A percentile compares a stretch with the other conserved stretches of the same genome.
Evolutionary conservation across 2,329 filamentous ascomycete genomes (phyloP).

Genomic region (Botrytis deweyae): DNA sequence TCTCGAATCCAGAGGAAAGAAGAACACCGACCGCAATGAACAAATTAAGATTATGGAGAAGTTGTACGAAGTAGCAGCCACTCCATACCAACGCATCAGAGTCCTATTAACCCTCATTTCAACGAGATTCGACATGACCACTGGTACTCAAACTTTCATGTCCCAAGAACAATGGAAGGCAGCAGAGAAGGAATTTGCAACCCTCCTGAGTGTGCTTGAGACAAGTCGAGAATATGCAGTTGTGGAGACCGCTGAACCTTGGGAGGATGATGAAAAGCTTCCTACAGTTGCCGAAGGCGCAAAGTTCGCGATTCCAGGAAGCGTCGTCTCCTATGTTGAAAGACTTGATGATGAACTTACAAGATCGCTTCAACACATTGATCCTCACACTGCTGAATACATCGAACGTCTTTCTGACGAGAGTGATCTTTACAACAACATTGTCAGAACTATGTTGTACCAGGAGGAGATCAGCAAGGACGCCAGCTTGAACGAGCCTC

Average conservation of each 20-base stretch:
- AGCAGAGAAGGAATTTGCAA: conserved; percentile 81
- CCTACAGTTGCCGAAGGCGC: conserved; percentile 72
- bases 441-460: conserved; percentile 86
- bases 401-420: conserved; percentile 94
- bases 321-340: conserved; percentile 91
- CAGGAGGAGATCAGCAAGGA: conserved; percentile 77
- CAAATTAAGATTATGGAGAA: conserved; percentile 99
- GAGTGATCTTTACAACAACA: conserved; percentile 83
- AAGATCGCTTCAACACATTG: conserved; percentile 93
- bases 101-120: conserved; percentile 90
- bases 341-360: conserved; percentile 96
- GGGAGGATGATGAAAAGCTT: conserved; percentile 97
- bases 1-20: conserved; percentile 94
- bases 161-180: conserved; percentile 95
- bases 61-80: conserved; percentile 81
- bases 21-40: conserved; percentile 93
- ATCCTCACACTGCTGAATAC: conserved; percentile 98
- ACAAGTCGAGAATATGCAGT: conserved; percentile 78
- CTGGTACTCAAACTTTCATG: conserved; percentile 79
- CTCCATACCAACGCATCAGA: conserved; percentile 90
- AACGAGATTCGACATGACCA: conserved; percentile 88
- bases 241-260: conserved; percentile 90
- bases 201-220: conserved; percentile 77
- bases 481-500: conserved; percentile 66
- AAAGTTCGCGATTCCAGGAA: conserved; percentile 88